Conservation (phyloP, 768 basidiomycete species). For the Agaricus sinodeliciosus region DNA sequence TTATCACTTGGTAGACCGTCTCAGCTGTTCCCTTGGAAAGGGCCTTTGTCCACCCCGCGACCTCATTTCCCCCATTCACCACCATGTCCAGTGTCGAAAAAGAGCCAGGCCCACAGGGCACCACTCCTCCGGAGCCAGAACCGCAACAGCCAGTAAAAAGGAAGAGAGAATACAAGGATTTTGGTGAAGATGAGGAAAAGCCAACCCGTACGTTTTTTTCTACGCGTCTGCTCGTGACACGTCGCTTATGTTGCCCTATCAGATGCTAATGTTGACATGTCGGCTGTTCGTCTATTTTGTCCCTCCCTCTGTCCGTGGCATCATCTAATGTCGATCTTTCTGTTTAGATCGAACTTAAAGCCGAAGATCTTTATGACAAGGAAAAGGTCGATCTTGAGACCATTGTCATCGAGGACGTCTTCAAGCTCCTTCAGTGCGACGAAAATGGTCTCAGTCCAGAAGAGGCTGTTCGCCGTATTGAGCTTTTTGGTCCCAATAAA, state of each 20-base stretch:
- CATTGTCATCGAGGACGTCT: constrained; percentile 92
- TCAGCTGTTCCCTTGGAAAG: constrained; percentile 5
- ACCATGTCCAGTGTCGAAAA: constrained; percentile 28
- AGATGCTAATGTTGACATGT: constrained; percentile 88
- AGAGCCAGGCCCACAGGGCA: constrained; percentile 53
- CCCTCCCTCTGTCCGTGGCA: background rate
- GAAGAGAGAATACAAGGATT: constrained; percentile 85
- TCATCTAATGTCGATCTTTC: background rate
- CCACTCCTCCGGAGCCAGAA: constrained; percentile 9
- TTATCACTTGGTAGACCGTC: background rate
- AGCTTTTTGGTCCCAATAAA: constrained; percentile 94
- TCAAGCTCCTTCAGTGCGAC: constrained; percentile 87
- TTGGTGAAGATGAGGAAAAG: constrained; percentile 63
- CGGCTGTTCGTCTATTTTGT: constrained; percentile 35
- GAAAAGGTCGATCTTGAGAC: constrained; percentile 99
- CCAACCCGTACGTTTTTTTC: constrained; percentile 49
- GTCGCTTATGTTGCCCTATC: constrained; percentile 12
- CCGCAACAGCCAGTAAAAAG: constrained; percentile 32
- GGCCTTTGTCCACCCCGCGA: constrained; percentile 4
- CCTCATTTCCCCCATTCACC: background rate
- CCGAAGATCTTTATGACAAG: constrained; percentile 93
- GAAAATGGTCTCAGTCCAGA: constrained; percentile 71
- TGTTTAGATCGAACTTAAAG: constrained; percentile 71
- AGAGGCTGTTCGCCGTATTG: constrained; percentile 82
- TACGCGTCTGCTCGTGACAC: constrained; percentile 9